phyloP scores from a whole-genome alignment of 2,329 filamentous ascomycete species.

The Didymellaceae sp. region DNA sequence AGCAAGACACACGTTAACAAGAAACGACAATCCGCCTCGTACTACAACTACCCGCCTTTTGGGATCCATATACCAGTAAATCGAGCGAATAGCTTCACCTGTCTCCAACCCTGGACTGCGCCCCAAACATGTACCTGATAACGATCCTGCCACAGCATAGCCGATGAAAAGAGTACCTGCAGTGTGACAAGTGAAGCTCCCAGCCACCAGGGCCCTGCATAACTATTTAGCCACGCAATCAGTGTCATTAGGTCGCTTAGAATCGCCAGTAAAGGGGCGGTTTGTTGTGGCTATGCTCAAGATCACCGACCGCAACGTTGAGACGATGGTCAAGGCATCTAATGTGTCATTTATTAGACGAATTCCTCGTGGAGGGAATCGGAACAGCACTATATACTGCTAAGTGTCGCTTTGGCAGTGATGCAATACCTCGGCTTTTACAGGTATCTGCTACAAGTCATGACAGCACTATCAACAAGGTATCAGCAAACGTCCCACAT shows the following conservation, averaged over 20 bases:
- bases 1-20: no score
- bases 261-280: no score
- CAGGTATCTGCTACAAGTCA: constrained; percentile 1
- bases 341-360: no score
- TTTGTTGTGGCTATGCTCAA: no score
- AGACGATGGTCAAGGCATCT: no score
- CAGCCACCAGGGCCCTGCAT: background rate
- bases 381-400: background rate
- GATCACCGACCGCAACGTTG: no score
- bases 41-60: background rate
- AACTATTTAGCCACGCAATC: no score
- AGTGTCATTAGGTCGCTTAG: no score
- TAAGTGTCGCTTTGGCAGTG: background rate
- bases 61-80: no score
- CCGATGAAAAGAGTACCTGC: background rate
- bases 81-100: no score
- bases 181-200: background rate
- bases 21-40: background rate
- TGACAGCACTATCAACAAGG: background rate
- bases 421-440: background rate
- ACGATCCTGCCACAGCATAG: background rate
- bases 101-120: no score
- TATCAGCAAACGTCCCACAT: background rate
- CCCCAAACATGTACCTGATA: no score
- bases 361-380: background rate